Evolutionary conservation across 2,329 filamentous ascomycete species (phyloP).

Genomic region (Paradendryphiella salina): DNA sequence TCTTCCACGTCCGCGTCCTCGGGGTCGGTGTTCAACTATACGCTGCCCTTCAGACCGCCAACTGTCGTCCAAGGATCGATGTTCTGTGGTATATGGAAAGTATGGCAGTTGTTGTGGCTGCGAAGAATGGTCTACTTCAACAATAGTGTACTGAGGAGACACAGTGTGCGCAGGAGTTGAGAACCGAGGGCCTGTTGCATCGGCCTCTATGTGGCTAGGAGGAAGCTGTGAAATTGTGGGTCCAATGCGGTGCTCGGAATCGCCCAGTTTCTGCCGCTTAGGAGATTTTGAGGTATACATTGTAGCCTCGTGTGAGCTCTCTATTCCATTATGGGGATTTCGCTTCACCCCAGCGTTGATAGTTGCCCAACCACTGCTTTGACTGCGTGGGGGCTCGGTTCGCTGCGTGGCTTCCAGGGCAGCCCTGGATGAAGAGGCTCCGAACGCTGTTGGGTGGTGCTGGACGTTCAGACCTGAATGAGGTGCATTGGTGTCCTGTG

Average conservation of each 20-base stretch:
- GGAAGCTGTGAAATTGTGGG: conserved; percentile 24
- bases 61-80: conserved; percentile 35
- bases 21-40: conserved; percentile 34
- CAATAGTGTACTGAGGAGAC: conserved; percentile 37
- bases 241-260: conserved; percentile 42
- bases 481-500: background rate
- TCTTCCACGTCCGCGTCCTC: conserved; percentile 48
- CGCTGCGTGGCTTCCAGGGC: conserved; percentile 27
- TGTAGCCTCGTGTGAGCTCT: conserved; percentile 32
- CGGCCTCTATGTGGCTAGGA: conserved; percentile 18
- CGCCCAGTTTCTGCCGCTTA: conserved; percentile 52
- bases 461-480: conserved; percentile 2
- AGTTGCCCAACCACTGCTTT: conserved; percentile 49
- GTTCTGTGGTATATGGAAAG: conserved; percentile 35
- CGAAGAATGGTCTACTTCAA: conserved; percentile 28
- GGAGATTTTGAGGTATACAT: conserved; percentile 46
- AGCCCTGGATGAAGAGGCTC: conserved; percentile 1
- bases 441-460: conserved; percentile 7
- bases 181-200: conserved; percentile 21
- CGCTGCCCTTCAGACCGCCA: conserved; percentile 42
- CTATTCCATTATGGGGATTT: conserved; percentile 41
- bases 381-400: conserved; percentile 20
- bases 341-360: conserved; percentile 52
- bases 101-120: conserved; percentile 33
- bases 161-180: conserved; percentile 27